Evolutionary conservation across 805 yeast species (phyloP), one percentile per base, ranked within the genome.

Genomic region (Pichia nanzhaoensis): DNA sequence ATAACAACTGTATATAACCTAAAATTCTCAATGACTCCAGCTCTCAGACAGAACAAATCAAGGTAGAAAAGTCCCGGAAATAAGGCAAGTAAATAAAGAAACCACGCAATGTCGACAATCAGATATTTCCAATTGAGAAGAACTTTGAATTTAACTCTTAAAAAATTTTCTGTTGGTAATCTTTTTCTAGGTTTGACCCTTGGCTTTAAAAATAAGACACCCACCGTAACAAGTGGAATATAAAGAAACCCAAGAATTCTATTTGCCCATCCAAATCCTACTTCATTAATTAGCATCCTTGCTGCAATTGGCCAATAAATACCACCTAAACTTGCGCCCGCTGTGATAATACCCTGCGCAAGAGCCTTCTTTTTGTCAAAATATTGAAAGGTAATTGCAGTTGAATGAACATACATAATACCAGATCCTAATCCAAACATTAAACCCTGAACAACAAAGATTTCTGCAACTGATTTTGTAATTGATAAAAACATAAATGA

Each of bases 361-460:
- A 73, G 53, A 1, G 81, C 81, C 53, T 88, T 71, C 46, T 63
- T 76, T 54, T 73, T 77, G 44, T 75, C 61, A 58, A 84, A 84
- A 76, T 83, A 83, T 45, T 78, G 84, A 13, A 38, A n/a, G 20
- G 82, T 55, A 10, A 81, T 64, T 0, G 78, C 69, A 8, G 78
- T 66, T 0, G 79, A 76, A 2, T 88, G 87, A 3, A 77, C 67
- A 43, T 78, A 74, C 51, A 78, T 67, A 16, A 75, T 5, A 14
- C 41, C 41, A 19, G 41, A 38, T 14, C 41, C 41, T 6, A 41
- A 75, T 13, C 87, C 84, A 45, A 73, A 74, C 52, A 83, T 56
- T 2, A 82, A 59, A 9, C 91, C 90, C 59, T 83, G 90, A 9
- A 86, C 75, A 22, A 81, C 58, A 55, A 75, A 82, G 3, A 83